These are phyloP conservation scores for Boletus rufocinnamomeus DNA, from an alignment of 768 basidiomycete genomes.

Conservation along the genomic window DNA sequence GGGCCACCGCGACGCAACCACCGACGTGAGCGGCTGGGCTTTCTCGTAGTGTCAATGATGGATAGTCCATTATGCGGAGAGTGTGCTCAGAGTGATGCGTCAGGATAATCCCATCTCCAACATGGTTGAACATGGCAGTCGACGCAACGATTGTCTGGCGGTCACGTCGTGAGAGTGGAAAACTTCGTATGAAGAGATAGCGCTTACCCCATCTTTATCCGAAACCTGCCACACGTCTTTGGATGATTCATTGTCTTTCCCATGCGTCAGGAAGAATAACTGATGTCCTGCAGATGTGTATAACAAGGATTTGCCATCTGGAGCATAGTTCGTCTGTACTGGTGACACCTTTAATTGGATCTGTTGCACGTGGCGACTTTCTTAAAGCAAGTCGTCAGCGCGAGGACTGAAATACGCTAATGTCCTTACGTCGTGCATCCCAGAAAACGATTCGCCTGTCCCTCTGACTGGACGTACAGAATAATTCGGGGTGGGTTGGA, in stretches of 20 bases:
- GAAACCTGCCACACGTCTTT: constrained; percentile 53
- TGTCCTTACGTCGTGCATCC: constrained; percentile 74
- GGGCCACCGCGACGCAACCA: constrained; percentile 72
- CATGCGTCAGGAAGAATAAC: constrained; percentile 60
- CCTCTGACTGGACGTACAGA: constrained; percentile 77
- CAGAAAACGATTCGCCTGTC: constrained; percentile 78
- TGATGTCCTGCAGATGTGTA: constrained; percentile 63
- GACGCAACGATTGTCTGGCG: constrained; percentile 52
- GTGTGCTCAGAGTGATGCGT: constrained; percentile 65
- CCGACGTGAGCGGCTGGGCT: constrained; percentile 76
- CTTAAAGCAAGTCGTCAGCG: constrained; percentile 39
- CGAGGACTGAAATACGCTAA: neutral
- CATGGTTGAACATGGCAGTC: constrained; percentile 74
- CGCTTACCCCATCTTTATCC: constrained; percentile 33
- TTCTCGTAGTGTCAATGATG: constrained; percentile 57
- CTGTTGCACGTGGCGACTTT: constrained; percentile 70
- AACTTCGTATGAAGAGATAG: neutral
- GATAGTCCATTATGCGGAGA: constrained; percentile 70
- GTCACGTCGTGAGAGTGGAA: neutral
- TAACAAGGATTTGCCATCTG: constrained; percentile 66
- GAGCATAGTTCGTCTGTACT: constrained; percentile 67
- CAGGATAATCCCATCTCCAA: constrained; percentile 69
- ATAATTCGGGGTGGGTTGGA: constrained; percentile 80
- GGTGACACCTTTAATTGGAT: constrained; percentile 60
- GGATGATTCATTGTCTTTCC: constrained; percentile 51